phyloP scores from a whole-genome alignment of 148 eudicot genomes.

The Heliosperma pusillum region DNA sequence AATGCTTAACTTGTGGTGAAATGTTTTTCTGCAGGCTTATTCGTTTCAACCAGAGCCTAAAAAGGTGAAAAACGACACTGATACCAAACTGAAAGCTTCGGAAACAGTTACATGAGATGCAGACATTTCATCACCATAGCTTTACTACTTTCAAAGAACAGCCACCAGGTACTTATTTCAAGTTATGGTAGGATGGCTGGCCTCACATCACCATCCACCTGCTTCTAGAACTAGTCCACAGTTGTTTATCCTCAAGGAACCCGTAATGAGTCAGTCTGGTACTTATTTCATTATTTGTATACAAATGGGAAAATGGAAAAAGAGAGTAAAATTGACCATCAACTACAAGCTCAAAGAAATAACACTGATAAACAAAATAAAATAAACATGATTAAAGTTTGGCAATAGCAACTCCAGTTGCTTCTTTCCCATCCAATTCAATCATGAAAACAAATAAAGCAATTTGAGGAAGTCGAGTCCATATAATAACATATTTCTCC shows the following conservation, averaged over 20 bases:
- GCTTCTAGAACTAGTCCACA: not conserved
- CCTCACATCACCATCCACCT: not conserved
- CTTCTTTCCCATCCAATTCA: not conserved
- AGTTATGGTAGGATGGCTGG: not conserved
- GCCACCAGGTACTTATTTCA: not conserved
- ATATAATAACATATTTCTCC: not conserved
- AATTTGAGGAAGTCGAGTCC: not conserved
- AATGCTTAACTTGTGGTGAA: not conserved
- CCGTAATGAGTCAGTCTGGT: not conserved
- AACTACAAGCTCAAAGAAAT: not conserved
- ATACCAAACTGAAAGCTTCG: not conserved
- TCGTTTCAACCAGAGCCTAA: not conserved
- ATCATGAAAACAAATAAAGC: not conserved
- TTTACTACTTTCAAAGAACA: not conserved
- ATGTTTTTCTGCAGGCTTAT: not conserved
- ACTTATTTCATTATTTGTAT: not conserved
- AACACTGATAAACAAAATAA: not conserved
- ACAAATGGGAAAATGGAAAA: not conserved
- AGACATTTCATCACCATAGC: not conserved
- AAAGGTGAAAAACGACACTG: not conserved
- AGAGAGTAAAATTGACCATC: not conserved
- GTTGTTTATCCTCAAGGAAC: not conserved
- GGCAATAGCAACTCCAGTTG: not conserved
- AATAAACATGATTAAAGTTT: not conserved
- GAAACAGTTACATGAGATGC: no score